Evolutionary conservation across 805 yeast species (phyloP).

Genomic region (Candida ascalaphidarum): DNA sequence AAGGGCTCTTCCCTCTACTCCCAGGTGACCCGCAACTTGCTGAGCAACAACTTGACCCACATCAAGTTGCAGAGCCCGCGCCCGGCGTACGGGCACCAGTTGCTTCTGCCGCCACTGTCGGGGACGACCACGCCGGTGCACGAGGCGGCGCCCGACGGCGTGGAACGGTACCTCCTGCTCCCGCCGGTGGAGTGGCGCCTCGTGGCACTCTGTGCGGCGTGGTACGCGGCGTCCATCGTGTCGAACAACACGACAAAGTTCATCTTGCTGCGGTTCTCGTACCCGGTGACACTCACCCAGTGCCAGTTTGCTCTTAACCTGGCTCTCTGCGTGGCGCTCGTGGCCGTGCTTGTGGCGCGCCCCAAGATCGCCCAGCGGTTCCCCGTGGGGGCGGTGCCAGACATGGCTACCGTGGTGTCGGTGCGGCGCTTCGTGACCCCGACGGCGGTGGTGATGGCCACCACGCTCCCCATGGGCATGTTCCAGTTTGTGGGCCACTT

Average conservation of each 20-base stretch:
- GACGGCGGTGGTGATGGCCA: conserved; percentile 39
- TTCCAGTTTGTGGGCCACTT: conserved; percentile 92
- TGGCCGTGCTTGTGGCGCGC: conserved; percentile 21
- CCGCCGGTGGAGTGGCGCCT: conserved; percentile 18
- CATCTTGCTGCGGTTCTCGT: conserved; percentile 59
- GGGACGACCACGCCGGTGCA: conserved; percentile 22
- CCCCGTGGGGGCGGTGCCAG: conserved; percentile 10
- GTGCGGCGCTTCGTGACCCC: conserved; percentile 44
- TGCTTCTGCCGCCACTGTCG: conserved; percentile 26
- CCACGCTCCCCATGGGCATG: conserved; percentile 89
- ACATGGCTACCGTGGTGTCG: conserved; percentile 15
- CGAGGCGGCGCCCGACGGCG: background rate
- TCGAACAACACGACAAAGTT: conserved; percentile 77
- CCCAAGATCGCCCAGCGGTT: conserved; percentile 13
- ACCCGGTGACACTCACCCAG: conserved; percentile 87
- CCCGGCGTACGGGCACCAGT: conserved; percentile 15
- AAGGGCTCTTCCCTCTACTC: no score
- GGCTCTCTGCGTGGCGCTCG: conserved; percentile 42
- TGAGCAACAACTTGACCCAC: no score
- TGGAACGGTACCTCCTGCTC: conserved; percentile 10
- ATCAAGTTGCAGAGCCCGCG: conserved; percentile 3
- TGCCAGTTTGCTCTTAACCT: conserved; percentile 75
- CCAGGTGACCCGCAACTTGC: no score
- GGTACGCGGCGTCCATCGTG: conserved; percentile 78
- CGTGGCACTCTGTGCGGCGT: conserved; percentile 47